A percentile compares a stretch with the other conserved stretches of the same genome.
Conservation (phyloP, 139 green algal genomes). For the Tetradesmus obliquus region DNA sequence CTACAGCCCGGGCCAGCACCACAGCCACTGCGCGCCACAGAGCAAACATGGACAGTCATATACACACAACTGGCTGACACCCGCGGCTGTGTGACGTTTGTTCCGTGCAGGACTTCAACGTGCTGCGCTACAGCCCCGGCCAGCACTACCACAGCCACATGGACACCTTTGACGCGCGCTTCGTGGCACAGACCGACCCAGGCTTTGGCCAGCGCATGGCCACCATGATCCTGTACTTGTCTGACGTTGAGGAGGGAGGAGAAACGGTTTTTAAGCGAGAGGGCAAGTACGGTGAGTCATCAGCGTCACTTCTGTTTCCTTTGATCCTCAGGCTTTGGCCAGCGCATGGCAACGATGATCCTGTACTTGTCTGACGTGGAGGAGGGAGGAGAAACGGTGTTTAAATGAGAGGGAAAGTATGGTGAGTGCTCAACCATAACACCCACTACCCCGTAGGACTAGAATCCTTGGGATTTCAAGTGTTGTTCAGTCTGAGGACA, state of each 20-base stretch:
- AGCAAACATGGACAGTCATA: background rate
- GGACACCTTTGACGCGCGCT: conserved; percentile 62
- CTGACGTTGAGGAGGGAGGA: conserved; percentile 81
- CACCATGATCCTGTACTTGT: conserved; percentile 52
- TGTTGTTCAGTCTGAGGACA: background rate
- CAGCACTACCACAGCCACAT: conserved; percentile 75
- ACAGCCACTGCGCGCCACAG: background rate
- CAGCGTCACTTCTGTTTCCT: too few relatives aligned
- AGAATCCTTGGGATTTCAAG: background rate
- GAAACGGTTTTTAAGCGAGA: conserved; percentile 81
- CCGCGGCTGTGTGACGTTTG: too few relatives aligned
- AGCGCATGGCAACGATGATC: conserved; percentile 44
- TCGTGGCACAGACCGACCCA: conserved; percentile 38
- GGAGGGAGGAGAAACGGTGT: conserved; percentile 82
- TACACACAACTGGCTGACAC: too few relatives aligned
- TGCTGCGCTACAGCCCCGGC: conserved; percentile 54
- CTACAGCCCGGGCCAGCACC: conserved; percentile 13
- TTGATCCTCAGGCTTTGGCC: too few relatives aligned
- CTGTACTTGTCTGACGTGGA: conserved; percentile 79
- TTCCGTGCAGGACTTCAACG: conserved; percentile 59
- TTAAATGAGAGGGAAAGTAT: conserved; percentile 72
- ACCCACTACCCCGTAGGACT: too few relatives aligned
- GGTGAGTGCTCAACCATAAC: conserved; percentile 62
- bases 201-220: conserved; percentile 69
- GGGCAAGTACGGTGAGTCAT: conserved; percentile 72